Percentiles rank a stretch among this genome's conserved stretches.
Evolutionary conservation across 2,329 filamentous ascomycete genomes (phyloP).

Genomic region (Penicillium hesseltinei): DNA sequence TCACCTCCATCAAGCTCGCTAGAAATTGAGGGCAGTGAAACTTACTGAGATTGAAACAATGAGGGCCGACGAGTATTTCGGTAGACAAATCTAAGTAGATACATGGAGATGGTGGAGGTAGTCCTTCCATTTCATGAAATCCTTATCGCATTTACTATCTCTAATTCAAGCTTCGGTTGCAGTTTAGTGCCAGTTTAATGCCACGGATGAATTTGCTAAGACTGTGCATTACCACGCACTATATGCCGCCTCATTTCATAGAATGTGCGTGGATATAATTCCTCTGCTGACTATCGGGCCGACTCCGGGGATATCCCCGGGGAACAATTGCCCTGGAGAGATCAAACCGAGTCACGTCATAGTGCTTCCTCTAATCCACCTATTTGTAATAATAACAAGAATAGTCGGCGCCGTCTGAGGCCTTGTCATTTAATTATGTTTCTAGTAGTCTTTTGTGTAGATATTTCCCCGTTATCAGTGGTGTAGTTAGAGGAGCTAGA

Average conservation of each 20-base stretch:
- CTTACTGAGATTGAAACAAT: constrained; percentile 8
- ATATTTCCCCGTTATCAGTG: no score
- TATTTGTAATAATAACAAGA: no score
- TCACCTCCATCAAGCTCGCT: not conserved
- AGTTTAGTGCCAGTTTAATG: not conserved
- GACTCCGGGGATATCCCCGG: not conserved
- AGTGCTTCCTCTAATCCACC: not conserved
- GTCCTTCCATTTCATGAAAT: not conserved
- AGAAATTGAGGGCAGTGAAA: not conserved
- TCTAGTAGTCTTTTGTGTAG: no score
- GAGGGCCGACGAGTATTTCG: not conserved
- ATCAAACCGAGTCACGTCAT: not conserved
- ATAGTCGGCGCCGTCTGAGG: no score
- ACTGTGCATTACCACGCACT: not conserved
- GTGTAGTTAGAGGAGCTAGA: no score
- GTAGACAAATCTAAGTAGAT: not conserved
- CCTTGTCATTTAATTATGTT: no score
- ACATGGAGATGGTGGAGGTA: constrained; percentile 6
- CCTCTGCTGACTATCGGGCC: constrained; percentile 1
- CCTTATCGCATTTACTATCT: constrained; percentile 3
- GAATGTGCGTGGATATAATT: not conserved
- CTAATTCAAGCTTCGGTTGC: not conserved
- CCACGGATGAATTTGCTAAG: not conserved
- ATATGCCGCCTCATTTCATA: no score
- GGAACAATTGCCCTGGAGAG: not conserved